Base-by-base conservation (phyloP, 2,329 filamentous ascomycete species). In the Xylogone sp. region DNA sequence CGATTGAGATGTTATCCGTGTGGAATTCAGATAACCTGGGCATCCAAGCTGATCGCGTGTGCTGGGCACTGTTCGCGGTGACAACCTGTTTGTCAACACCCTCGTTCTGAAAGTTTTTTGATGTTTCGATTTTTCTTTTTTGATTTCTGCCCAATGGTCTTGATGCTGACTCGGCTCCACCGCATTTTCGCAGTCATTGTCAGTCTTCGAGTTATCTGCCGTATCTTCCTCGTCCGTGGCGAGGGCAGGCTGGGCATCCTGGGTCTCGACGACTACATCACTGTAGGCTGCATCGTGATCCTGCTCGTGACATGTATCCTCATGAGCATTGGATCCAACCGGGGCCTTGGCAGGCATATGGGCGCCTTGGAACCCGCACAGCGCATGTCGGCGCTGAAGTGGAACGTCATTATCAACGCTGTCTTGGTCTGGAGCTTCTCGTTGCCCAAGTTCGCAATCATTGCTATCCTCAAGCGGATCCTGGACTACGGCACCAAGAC, bases 371-470 rank as follows among this genome's bases (percentile, higher is more conserved):
- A 49, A 18, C 49, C 46, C 3, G 46, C 56, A 16, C 44, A 62
- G 7, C 43, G 60, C 21, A 46, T 53, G 2, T 42, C 39, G 21
- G 62, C 66, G 2, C 56, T 66, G 7, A 61, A 62, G 47, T 68
- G 61, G 54, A 67, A 67, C 47, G 60, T 57, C 27, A 62, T 69
- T 39, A 65, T 65, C 49, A 65, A 59, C 31, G 53, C 62, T 2
- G 52, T 67, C 18, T 51, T 66, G 13, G 62, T 68, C 49, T 68
- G 65, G 66, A 60, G 61, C 46, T 69, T 68, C 50, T 67, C 66
- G 10, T 50, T 68, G 31, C 66, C 66, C 2, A 69, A 68, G 39
- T 68, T 67, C 42, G 65, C 65, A 47, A 60, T 68, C 48, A 61
- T 69, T 51, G 62, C 63, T 21, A 64, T 59, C 7, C 55, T 68